Conservation (phyloP, 139 green algal species). For the Dunaliella primolecta region DNA sequence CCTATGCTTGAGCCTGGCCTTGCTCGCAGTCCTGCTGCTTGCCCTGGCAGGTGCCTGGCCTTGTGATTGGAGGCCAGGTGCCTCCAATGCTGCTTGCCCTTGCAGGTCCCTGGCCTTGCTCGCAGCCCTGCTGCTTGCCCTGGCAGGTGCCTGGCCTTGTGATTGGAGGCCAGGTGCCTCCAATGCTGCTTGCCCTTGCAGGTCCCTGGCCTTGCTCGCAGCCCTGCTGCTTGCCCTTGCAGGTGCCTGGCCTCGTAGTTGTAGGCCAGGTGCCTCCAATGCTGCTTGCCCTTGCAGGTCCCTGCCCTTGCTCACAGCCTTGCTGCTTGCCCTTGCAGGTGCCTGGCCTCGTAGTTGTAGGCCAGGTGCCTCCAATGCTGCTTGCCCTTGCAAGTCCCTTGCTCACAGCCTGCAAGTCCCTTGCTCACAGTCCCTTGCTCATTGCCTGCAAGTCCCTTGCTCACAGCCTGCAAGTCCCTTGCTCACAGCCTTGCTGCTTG, state of each 20-base stretch:
- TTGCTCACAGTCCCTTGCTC: too few species aligned
- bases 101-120: too few species aligned
- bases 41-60: slow-evolving; percentile 33
- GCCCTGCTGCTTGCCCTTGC: too few species aligned
- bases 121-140: too few species aligned
- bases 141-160: slow-evolving; percentile 44
- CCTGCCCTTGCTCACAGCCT: too few species aligned
- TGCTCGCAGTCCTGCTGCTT: too few species aligned
- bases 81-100: slow-evolving; percentile 77
- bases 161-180: slow-evolving; percentile 77
- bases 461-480: not conserved
- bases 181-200: too few species aligned
- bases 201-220: too few species aligned
- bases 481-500: not conserved
- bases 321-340: too few species aligned
- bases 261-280: slow-evolving; percentile 90
- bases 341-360: slow-evolving; percentile 63
- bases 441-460: too few species aligned
- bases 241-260: slow-evolving; percentile 48
- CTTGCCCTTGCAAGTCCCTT: too few species aligned
- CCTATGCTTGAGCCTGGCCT: not conserved
- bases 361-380: slow-evolving; percentile 72
- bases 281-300: too few species aligned
- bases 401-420: not conserved
- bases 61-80: slow-evolving; percentile 68